Conservation (phyloP, 2,329 filamentous ascomycete genomes). For the Cercospora zeae-maydis region DNA sequence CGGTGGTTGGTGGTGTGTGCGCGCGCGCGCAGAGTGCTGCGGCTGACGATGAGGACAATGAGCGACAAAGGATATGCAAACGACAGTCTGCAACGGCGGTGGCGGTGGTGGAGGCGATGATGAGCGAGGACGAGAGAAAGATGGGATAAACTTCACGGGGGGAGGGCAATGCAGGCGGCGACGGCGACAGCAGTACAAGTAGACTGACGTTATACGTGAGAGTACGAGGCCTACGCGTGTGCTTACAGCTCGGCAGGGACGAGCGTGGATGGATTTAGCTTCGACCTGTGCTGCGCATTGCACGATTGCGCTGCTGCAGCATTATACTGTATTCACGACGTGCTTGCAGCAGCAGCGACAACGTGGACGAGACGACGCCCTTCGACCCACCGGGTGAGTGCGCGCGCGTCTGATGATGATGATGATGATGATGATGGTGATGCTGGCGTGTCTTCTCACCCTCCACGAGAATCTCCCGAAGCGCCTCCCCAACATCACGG, state of each 20-base stretch:
- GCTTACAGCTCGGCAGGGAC: constrained; percentile 1
- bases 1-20: constrained; percentile 5
- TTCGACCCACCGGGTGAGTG: neutral
- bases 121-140: neutral
- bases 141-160: neutral
- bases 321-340: neutral
- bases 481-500: neutral
- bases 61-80: constrained; percentile 1
- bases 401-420: too few relatives aligned
- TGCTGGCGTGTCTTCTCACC: neutral
- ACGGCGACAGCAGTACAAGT: neutral
- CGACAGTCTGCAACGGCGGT: neutral
- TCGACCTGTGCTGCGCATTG: neutral
- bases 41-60: neutral
- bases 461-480: neutral
- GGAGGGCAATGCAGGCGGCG: neutral
- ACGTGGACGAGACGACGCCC: neutral
- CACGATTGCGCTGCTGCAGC: neutral
- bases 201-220: too few relatives aligned
- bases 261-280: neutral
- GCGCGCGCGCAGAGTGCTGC: neutral
- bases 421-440: neutral
- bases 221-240: constrained; percentile 3
- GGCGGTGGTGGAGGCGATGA: neutral
- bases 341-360: neutral